phyloP scores from a whole-genome alignment of 2,329 filamentous ascomycete genomes.

The Talaromyces funiculosus region DNA sequence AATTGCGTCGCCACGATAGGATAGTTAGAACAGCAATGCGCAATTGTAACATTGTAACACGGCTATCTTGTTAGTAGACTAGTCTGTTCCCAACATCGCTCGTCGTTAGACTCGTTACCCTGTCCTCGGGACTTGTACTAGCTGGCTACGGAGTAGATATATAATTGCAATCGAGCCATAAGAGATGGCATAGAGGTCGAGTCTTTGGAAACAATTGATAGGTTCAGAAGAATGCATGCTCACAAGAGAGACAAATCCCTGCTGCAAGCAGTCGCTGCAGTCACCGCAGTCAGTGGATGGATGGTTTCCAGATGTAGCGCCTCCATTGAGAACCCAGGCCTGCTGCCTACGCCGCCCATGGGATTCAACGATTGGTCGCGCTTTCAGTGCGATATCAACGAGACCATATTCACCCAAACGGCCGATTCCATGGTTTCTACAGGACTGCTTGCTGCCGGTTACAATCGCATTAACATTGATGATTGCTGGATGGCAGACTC shows the following conservation, averaged over 20 bases:
- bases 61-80: not conserved
- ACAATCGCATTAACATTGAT: constrained; percentile 42
- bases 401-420: constrained; percentile 45
- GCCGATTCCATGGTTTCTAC: constrained; percentile 42
- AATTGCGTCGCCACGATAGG: not conserved
- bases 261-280: not conserved
- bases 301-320: constrained; percentile 14
- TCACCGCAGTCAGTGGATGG: constrained; percentile 6
- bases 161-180: not conserved
- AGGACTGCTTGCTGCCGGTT: constrained; percentile 37
- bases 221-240: not conserved
- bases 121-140: not conserved
- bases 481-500: constrained; percentile 41
- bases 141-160: not conserved
- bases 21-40: not conserved
- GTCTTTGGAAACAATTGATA: too few relatives aligned
- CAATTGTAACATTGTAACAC: constrained; percentile 6
- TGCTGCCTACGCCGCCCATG: constrained; percentile 44
- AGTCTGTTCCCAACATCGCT: not conserved
- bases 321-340: constrained; percentile 17
- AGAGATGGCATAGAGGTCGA: too few relatives aligned
- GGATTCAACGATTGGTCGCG: constrained; percentile 51
- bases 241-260: not conserved
- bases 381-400: constrained; percentile 45
- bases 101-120: not conserved